Evolutionary conservation across 2,329 filamentous ascomycete genomes (phyloP).

Genomic region (Chaetomium sp.): DNA sequence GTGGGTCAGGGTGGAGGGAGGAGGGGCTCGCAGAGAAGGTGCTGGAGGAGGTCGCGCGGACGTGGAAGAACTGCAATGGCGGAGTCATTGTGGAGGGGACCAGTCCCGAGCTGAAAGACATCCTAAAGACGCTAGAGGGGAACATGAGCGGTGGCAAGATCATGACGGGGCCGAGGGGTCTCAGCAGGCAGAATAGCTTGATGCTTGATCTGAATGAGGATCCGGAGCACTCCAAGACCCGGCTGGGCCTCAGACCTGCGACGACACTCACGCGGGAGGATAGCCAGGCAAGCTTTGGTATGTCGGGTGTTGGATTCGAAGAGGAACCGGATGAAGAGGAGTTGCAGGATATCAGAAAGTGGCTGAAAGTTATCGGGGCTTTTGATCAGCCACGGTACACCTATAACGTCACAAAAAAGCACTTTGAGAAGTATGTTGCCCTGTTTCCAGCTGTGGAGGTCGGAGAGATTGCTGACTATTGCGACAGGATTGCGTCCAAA

Average conservation of each 20-base stretch:
- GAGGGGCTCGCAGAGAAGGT: slow-evolving; percentile 89
- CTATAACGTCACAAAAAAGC: slow-evolving; percentile 77
- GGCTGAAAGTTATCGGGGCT: slow-evolving; percentile 77
- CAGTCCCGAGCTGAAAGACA: slow-evolving; percentile 68
- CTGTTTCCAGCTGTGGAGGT: neutral
- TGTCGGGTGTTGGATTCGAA: slow-evolving; percentile 48
- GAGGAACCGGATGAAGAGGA: slow-evolving; percentile 51
- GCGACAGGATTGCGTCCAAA: slow-evolving; percentile 50
- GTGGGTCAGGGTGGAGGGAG: slow-evolving; percentile 93
- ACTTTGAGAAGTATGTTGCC: slow-evolving; percentile 66
- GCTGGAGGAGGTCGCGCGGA: slow-evolving; percentile 81
- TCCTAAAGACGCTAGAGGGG: slow-evolving; percentile 76
- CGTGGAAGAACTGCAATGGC: slow-evolving; percentile 85
- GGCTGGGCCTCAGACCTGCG: slow-evolving; percentile 47
- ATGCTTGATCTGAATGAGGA: slow-evolving; percentile 51
- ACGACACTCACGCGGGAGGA: slow-evolving; percentile 47
- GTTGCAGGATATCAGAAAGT: slow-evolving; percentile 64
- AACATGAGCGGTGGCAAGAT: slow-evolving; percentile 83
- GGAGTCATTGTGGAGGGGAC: slow-evolving; percentile 86
- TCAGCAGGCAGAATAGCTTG: slow-evolving; percentile 59
- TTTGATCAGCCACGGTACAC: slow-evolving; percentile 76
- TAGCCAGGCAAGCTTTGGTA: slow-evolving; percentile 59
- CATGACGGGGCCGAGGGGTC: slow-evolving; percentile 42
- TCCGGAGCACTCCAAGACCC: slow-evolving; percentile 46
- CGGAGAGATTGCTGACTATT: slow-evolving; percentile 17